phyloP scores from a whole-genome alignment of 2,329 filamentous ascomycete species.

The Talaromyces sp. region DNA sequence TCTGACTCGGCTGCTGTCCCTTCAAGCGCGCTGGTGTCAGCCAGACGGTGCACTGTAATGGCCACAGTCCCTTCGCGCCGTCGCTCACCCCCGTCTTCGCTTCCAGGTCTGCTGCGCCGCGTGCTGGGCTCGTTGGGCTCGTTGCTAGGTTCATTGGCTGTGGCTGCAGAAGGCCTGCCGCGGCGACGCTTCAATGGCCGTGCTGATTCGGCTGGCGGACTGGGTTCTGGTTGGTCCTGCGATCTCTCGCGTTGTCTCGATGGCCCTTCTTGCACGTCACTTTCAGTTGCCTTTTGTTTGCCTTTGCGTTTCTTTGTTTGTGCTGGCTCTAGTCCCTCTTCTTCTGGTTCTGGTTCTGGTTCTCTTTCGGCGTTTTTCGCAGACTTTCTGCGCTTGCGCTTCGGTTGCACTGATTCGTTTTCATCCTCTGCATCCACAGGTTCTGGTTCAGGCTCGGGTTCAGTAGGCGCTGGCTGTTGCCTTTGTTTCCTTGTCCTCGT shows the following conservation, averaged over 20 bases:
- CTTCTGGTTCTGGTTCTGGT: conserved; percentile 12
- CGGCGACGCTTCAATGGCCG: conserved; percentile 6
- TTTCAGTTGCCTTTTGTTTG: conserved; percentile 2
- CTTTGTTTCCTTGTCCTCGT: neutral
- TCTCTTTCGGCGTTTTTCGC: conserved; percentile 4
- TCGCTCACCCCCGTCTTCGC: neutral
- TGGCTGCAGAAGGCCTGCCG: neutral
- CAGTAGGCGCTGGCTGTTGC: neutral
- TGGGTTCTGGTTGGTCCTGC: neutral
- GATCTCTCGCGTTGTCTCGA: neutral
- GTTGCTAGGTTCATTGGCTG: neutral
- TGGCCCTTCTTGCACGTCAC: neutral
- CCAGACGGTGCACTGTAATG: conserved; percentile 36
- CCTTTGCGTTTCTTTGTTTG: conserved; percentile 10
- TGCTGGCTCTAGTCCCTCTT: conserved; percentile 3
- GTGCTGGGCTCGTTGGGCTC: conserved; percentile 2
- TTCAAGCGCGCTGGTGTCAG: conserved; percentile 27
- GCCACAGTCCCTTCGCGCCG: conserved; percentile 30
- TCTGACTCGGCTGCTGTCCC: conserved; percentile 12
- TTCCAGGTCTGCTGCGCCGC: neutral
- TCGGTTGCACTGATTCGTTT: neutral
- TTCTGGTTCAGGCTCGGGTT: neutral
- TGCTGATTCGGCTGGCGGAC: conserved; percentile 3
- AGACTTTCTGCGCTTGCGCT: neutral
- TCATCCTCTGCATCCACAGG: neutral